Conservation (phyloP, 2,329 filamentous ascomycete genomes). For the Stachybotrys elegans region DNA sequence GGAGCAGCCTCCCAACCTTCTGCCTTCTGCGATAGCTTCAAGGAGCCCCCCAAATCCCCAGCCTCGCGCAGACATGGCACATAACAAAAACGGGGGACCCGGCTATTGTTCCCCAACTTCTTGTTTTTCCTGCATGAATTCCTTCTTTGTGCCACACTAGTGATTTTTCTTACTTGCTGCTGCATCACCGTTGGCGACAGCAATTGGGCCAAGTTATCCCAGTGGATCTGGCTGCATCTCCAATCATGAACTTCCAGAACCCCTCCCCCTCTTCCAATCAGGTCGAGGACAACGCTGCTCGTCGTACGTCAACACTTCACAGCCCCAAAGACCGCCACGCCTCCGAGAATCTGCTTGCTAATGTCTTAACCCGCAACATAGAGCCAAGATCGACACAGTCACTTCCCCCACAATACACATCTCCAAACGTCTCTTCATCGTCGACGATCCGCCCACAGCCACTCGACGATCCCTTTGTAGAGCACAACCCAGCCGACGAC, state of each 20-base stretch:
- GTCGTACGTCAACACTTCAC: neutral
- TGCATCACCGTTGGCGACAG: too few species aligned
- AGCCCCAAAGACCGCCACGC: neutral
- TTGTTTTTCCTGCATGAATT: slow-evolving; percentile 1
- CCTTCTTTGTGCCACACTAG: too few species aligned
- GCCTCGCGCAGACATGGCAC: neutral
- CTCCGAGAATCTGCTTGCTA: neutral
- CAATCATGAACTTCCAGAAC: slow-evolving; percentile 1
- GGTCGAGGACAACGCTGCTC: neutral
- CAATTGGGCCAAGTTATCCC: neutral
- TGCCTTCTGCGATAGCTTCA: neutral
- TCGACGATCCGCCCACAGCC: neutral
- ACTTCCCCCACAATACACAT: neutral
- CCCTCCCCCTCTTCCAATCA: neutral
- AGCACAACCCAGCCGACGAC: neutral
- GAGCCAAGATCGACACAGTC: neutral
- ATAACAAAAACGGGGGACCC: neutral
- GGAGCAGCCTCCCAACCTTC: slow-evolving; percentile 1
- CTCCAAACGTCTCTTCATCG: neutral
- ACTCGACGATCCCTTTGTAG: too few species aligned
- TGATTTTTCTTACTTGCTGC: too few species aligned
- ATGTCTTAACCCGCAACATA: neutral
- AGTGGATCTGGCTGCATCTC: slow-evolving; percentile 1
- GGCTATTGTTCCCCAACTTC: neutral
- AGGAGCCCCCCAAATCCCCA: neutral